phyloP scores from a whole-genome alignment of 2,329 filamentous ascomycete species.

The Curvularia sp. region DNA sequence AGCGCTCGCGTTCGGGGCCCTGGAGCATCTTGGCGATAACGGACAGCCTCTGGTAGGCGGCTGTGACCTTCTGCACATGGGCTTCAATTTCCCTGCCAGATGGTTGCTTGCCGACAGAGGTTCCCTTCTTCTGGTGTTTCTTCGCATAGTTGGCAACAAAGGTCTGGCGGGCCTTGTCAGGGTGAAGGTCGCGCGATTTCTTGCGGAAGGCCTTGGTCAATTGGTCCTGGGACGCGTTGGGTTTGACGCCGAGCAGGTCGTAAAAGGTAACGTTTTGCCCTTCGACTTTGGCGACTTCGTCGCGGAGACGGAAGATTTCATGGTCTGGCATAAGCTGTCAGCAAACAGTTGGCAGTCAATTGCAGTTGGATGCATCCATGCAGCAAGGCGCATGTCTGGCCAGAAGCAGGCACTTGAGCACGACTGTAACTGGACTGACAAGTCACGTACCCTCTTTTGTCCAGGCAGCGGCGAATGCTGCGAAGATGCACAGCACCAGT shows the following conservation, averaged over 20 bases:
- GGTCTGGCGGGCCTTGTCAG: conserved; percentile 91
- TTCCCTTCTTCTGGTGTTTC: conserved; percentile 61
- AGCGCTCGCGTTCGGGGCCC: conserved; percentile 80
- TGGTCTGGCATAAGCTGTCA: conserved; percentile 68
- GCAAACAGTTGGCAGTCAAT: conserved; percentile 18
- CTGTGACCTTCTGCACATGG: conserved; percentile 80
- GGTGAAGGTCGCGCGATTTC: conserved; percentile 82
- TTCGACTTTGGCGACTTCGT: conserved; percentile 80
- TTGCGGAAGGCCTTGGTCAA: conserved; percentile 95
- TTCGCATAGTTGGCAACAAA: conserved; percentile 72
- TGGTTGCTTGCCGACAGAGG: conserved; percentile 71
- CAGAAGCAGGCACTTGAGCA: conserved; percentile 12
- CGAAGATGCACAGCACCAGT: conserved; percentile 72
- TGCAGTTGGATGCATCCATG: conserved; percentile 26
- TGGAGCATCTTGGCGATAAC: conserved; percentile 87
- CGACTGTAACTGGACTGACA: conserved; percentile 8
- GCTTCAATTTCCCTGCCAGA: conserved; percentile 76
- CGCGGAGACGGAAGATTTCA: conserved; percentile 94
- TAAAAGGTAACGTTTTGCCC: conserved; percentile 88
- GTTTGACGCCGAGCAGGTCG: conserved; percentile 81
- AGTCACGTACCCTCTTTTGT: conserved; percentile 76
- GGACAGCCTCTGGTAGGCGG: conserved; percentile 82
- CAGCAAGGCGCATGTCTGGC: conserved; percentile 21
- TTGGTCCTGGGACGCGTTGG: conserved; percentile 79
- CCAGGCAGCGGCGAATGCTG: conserved; percentile 78